Base-by-base conservation (phyloP, 495 filamentous ascomycete genomes). In the Xylaria sp. region DNA sequence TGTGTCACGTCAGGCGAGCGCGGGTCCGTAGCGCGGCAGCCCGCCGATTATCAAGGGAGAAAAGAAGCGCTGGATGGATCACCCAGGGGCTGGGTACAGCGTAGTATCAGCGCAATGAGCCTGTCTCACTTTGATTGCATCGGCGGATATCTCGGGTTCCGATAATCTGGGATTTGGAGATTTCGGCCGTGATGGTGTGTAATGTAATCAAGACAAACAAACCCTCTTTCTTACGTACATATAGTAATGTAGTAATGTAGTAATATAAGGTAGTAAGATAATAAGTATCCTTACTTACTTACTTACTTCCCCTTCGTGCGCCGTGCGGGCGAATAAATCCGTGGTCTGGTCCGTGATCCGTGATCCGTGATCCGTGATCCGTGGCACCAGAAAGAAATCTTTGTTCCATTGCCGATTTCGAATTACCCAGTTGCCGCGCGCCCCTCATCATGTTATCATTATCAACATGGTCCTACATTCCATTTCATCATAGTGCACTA, bases 81-180 rank as follows among this genome's bases (percentile, higher is more conserved):
- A 59, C 9, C 52, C 9, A 21, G 57, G 57, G 33, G 33, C 19
- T 8, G 14, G 24, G 7, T n/a, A 19, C 59, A 64, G 14, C 43
- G 44, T 66, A 29, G 62, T n/a, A 66, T 52, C 62, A 48, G 24
- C 48, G 24, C 3, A 64, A 64, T 29, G 26, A 40, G 26, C 40
- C 1, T 33, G 62, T 66, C 44, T 66, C 62, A 52, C 62, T 0
- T 52, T 52, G 44, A 35, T 66, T n/a, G 19, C 14, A 50, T 48
- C 35, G 24, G n/a, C 19, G 57, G 57, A 21, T 21, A 9, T 21
- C 19, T 59, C 29, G 17, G 33, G 7, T n/a, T 59, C 33, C 33
- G 17, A 59, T n/a, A n/a, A n/a, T n/a, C n/a, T n/a, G n/a, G n/a
- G n/a, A n/a, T n/a, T n/a, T n/a, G n/a, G n/a, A n/a, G n/a, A n/a